Base-by-base conservation (phyloP, 768 basidiomycete genomes). In the Boletus sp. region DNA sequence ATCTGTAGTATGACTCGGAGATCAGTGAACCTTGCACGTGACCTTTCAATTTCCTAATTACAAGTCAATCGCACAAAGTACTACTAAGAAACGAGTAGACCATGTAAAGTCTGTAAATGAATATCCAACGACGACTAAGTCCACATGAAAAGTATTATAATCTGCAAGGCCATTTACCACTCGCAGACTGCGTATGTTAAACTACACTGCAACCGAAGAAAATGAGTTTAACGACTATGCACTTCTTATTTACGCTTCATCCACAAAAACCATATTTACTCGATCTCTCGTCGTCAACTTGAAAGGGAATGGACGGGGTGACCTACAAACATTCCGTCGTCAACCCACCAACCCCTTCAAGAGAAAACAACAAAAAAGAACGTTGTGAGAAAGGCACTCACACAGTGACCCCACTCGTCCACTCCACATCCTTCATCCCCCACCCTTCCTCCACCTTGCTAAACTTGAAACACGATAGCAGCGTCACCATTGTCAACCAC, bases 401-500 rank as follows among this genome's bases (percentile, higher is more conserved):
- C 48, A 50, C 49, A 2, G 42, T 35, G 14, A 56, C 41, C 15
- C 48, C 55, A 29, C 35, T 56, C 10, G 55, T 46, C 49, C 55
- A 56, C 24, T 37, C 7, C 33, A 56, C 55, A 7, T 56, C 44
- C 44, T 50, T 8, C 4, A 50, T 20, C 8, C 49, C 44, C 55
- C 55, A 56, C 5, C 7, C 44, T 18, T 45, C 48, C 15, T 45
- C 42, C 44, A 50, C 42, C 49, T 50, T 56, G 42, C 20, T 50
- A 11, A 56, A 50, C 36, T 56, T 49, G 55, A 56, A 56, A 28
- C 55, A 56, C 24, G 55, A 50, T n/a, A 56, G 11, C 4, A 56
- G 44, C 5, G 55, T 56, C 14, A 32, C 49, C n/a, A 56, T 29
- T n/a, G 55, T 50, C 14, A 47, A 37, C 55, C 55, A 50, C 10